Percentiles rank a stretch among this genome's conserved stretches.
phyloP scores from a whole-genome alignment of 2,329 filamentous ascomycete genomes.

The Fusarium nelsonii region DNA sequence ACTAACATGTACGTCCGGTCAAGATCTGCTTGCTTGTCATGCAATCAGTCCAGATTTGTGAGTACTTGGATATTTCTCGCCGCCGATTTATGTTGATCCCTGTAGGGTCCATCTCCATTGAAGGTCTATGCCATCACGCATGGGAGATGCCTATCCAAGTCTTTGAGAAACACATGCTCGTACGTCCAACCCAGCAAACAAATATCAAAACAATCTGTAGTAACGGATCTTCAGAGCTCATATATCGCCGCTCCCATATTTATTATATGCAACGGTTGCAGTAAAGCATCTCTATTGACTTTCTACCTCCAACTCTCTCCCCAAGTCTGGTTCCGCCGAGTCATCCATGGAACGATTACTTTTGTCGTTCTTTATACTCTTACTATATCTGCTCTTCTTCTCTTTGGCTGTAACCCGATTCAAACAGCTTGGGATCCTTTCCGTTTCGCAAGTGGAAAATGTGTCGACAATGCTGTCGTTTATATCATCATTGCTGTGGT shows the following conservation, averaged over 20 bases:
- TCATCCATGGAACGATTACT: constrained; percentile 44
- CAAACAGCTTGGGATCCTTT: constrained; percentile 39
- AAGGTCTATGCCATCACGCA: constrained; percentile 46
- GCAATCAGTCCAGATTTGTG: constrained; percentile 45
- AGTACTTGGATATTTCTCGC: fast-evolving
- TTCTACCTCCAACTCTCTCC: constrained; percentile 54
- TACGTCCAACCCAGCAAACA: neutral
- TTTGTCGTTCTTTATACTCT: constrained; percentile 50
- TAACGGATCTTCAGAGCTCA: constrained; percentile 31
- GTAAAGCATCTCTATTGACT: constrained; percentile 53
- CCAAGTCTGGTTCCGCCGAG: constrained; percentile 46
- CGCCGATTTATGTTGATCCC: neutral
- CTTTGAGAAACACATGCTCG: constrained; percentile 41
- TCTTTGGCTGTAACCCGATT: constrained; percentile 41
- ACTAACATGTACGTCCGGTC: neutral
- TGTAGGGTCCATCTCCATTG: constrained; percentile 44
- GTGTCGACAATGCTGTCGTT: constrained; percentile 58
- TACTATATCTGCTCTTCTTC: constrained; percentile 34
- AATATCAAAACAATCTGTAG: too few species aligned
- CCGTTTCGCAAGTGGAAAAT: constrained; percentile 49
- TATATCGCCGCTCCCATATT: constrained; percentile 50
- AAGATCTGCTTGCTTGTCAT: constrained; percentile 41
- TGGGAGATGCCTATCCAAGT: constrained; percentile 47
- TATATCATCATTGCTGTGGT: constrained; percentile 62
- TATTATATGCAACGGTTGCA: constrained; percentile 51